Percentiles rank a stretch among this genome's conserved stretches.
phyloP scores from a whole-genome alignment of 768 basidiomycete species.

The Naematelia encephala region DNA sequence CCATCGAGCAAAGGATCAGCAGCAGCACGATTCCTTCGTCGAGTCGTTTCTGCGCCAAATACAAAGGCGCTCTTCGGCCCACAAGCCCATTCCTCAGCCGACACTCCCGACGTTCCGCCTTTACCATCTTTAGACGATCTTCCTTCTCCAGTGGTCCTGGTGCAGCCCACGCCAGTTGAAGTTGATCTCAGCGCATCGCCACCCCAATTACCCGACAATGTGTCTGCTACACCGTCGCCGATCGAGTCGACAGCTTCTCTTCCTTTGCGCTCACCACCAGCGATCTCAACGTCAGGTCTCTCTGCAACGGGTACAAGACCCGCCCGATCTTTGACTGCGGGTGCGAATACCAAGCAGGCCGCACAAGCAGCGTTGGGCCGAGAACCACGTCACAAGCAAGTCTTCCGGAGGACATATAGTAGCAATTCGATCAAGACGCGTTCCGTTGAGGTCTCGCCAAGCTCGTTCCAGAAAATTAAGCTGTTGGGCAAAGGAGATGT shows the following conservation, averaged over 20 bases:
- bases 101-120: constrained; percentile 58
- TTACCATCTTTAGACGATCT: constrained; percentile 44
- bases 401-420: constrained; percentile 92
- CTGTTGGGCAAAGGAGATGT: constrained; percentile 99
- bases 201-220: not conserved
- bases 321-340: constrained; percentile 22
- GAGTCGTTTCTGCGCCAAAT: constrained; percentile 95
- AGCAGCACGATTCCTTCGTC: constrained; percentile 83
- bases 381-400: constrained; percentile 42
- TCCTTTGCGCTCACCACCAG: constrained; percentile 59
- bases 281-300: constrained; percentile 31
- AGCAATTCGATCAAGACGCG: constrained; percentile 95
- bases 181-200: constrained; percentile 23
- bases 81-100: constrained; percentile 13
- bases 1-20: constrained; percentile 35
- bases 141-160: constrained; percentile 63
- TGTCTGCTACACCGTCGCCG: constrained; percentile 1
- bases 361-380: constrained; percentile 18
- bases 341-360: constrained; percentile 19
- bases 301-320: constrained; percentile 32
- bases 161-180: constrained; percentile 32
- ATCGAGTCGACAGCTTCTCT: constrained; percentile 10
- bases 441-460: constrained; percentile 88
- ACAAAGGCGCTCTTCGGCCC: constrained; percentile 75
- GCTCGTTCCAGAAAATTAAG: constrained; percentile 93